Evolutionary conservation across 1,284 basidiomycete species (phyloP), one percentile per base, ranked within the genome.

Genomic region (Cryptococcus wingfieldii): DNA sequence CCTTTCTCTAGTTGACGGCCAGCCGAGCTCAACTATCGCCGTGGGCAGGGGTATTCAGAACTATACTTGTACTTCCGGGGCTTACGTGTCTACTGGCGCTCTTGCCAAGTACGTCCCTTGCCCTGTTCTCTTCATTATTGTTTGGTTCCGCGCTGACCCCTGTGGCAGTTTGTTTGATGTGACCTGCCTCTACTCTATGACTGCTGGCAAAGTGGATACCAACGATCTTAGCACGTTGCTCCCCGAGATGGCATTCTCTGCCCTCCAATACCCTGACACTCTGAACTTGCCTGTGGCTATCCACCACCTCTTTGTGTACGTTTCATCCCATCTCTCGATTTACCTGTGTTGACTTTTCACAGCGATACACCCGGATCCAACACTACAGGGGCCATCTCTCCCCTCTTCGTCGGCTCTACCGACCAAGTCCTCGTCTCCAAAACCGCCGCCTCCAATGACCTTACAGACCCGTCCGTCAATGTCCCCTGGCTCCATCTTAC

Each of bases 401-500:
- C 70, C 10, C 56, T 55, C n/a, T 69, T 70, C 50, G 51, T 51
- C 23, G 67, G 25, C 50, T 44, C 74, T 56, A 65, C 78, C n/a
- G 65, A 75, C 47, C 64, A 79, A 7, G 64, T 82, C 54, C 78
- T 81, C 60, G 61, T 54, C 16, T 51, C 47, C 44, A 66, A 64
- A 41, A 47, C 53, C 4, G 61, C 55, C 5, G 27, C 41, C 14
- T 34, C 53, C 41, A 50, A 51, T 46, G 79, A 82, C 13, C 83
- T 83, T 10, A 74, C 73, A 18, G 73, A 81, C 50, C 62, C 69
- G 6, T 63, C 70, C 42, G 44, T 27, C 38, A 80, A 86, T 61
- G 76, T 87, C 31, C 79, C 83, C 59, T 85, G 83, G 82, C 75
- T 86, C 18, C 69, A 80, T 55, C 74, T 87, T 25, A 78, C 73